Conservation (phyloP, 345 rosid species). For the Cardamine resedifolia region DNA sequence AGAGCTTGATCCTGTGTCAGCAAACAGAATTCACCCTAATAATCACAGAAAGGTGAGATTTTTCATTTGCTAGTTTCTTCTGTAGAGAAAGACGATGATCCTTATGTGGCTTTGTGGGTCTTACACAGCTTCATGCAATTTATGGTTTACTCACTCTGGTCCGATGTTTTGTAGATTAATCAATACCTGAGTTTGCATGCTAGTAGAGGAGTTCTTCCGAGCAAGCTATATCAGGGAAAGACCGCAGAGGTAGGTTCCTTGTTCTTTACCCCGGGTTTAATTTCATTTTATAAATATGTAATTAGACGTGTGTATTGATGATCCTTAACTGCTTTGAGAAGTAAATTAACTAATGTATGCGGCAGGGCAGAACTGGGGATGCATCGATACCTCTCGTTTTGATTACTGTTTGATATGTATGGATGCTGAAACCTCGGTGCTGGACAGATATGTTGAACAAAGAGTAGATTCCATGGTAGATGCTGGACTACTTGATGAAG, state of each 20-base stretch:
- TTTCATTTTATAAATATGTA: background rate
- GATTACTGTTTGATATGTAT: conserved; percentile 78
- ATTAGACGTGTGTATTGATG: background rate
- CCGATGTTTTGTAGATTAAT: conserved; percentile 55
- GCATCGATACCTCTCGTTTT: conserved; percentile 54
- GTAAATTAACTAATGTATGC: conserved; percentile 33
- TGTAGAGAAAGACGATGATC: background rate
- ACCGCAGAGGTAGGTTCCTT: conserved; percentile 64
- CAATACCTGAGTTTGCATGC: conserved; percentile 74
- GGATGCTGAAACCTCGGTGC: conserved; percentile 61
- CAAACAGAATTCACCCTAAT: conserved; percentile 88
- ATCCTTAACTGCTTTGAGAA: background rate
- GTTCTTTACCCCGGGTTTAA: conserved; percentile 5
- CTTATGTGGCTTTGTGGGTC: background rate
- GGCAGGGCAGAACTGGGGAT: conserved; percentile 99
- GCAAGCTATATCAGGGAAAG: conserved; percentile 68
- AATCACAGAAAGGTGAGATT: conserved; percentile 71
- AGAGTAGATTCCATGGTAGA: conserved; percentile 88
- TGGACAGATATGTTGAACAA: conserved; percentile 69
- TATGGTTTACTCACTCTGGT: conserved; percentile 14
- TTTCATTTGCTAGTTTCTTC: background rate
- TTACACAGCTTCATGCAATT: background rate
- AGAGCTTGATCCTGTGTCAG: conserved; percentile 86
- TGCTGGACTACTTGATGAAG: conserved; percentile 78
- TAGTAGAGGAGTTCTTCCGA: conserved; percentile 67